Evolutionary conservation across 805 yeast genomes (phyloP), one percentile per base, ranked within the genome.

Genomic region (Wickerhamiella australiensis): DNA sequence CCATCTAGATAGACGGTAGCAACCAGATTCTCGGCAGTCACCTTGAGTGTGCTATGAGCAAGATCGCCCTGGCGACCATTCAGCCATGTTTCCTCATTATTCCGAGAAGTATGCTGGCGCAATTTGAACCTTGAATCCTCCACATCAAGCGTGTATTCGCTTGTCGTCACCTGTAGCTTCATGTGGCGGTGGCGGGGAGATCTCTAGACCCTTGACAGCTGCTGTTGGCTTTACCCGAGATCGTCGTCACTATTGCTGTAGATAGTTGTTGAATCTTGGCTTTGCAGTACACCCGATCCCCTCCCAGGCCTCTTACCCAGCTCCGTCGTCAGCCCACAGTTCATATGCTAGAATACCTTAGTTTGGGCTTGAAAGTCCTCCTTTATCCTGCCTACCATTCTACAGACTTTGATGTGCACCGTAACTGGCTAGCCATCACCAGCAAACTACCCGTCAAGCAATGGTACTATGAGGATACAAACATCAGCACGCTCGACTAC

Each of bases 401-500:
- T 11, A 92, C 97, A 0, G 98, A 92, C 64, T 90, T 92, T 59
- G 98, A 92, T 62, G 98, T 92, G 21, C 98, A 92, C 65, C 71
- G 98, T 52, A 92, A 92, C 61, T 92, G 98, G 98, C 73, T 92
- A 18, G 95, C 98, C 0, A 81, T 92, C 46, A 90, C 97, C 0
- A 68, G 79, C 57, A 72, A 73, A 4, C 65, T 88, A 17, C 96
- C 96, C 0, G 45, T 88, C 15, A 66, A 67, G 13, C 63, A 82
- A 49, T 92, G 99, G 99, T 92, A 92, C 62, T 62, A 72, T 38
- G 95, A 92, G 43, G 78, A 85, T 0, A 75, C 77, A 13, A 75
- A 78, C 42, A 87, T 83, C 61, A 92, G 97, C 96, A 92, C 97
- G 0, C 68, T 92, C 37, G 98, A 92, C 64, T 92, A 90, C 66